Base-by-base conservation (phyloP, 2,329 filamentous ascomycete species). In the Byssothecium circinans region DNA sequence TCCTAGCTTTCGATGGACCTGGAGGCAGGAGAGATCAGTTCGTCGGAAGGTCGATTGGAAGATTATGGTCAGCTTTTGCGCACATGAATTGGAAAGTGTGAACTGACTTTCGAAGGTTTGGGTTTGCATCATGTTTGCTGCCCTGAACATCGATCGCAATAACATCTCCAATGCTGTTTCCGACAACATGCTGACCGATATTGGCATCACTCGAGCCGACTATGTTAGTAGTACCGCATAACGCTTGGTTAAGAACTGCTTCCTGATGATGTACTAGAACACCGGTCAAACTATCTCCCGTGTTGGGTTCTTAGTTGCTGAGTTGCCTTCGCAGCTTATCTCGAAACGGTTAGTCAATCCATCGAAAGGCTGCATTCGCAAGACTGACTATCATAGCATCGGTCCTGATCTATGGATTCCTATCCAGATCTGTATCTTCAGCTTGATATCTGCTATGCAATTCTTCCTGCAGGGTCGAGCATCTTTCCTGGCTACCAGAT, bases 281-380 rank as follows among this genome's bases (percentile, higher is more conserved):
- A 38, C 49, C 30, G 58, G 59, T 29, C 49, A 67, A 39, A 68
- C 67, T 0, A 66, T 86, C 8, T 91, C 91, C 75, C 91, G 89
- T 71, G 80, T 81, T 19, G 90, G 88, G 67, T 95, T 94, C 74
- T 90, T 95, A 11, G 53, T 57, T 10, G 70, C 72, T 2, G 73
- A 73, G 41, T 61, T 75, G 14, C 73, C 73, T 2, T 71, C 70
- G 0, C 71, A 74, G 27, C 58, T 75, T 7, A 64, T 74, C 17
- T 72, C 68, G 14, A 75, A 75, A 45, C 65, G 68, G 35, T 22
- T 17, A 12, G 18, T 37, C 23, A 25, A 10, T 25, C n/a, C n/a
- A n/a, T n/a, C n/a, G n/a, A n/a, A n/a, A n/a, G n/a, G n/a, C n/a
- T n/a, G n/a, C n/a, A n/a, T n/a, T n/a, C n/a, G n/a, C n/a, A 25